A percentile compares a stretch with the other conserved stretches of the same genome.
These are phyloP conservation scores for Mrakiaceae sp. DNA, from an alignment of 1,284 basidiomycete genomes.

Conservation along the genomic window DNA sequence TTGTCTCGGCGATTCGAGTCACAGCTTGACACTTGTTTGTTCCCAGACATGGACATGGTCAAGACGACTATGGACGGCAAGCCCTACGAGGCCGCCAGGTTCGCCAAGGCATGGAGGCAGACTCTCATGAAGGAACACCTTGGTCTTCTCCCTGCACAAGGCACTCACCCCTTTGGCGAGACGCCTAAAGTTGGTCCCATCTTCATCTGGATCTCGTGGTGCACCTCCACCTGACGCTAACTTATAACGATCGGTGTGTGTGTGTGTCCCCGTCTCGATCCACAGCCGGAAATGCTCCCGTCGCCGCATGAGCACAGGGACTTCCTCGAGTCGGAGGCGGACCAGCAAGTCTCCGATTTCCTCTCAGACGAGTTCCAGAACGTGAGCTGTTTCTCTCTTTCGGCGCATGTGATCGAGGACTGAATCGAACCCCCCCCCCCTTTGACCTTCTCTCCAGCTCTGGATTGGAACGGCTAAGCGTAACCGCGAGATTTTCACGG, in stretches of 20 bases:
- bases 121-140: constrained; percentile 20
- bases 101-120: constrained; percentile 16
- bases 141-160: constrained; percentile 21
- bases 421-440: not conserved
- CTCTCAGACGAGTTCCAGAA: constrained; percentile 46
- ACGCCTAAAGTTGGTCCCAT: constrained; percentile 4
- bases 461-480: constrained; percentile 61
- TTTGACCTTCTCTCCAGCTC: constrained; percentile 33
- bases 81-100: constrained; percentile 33
- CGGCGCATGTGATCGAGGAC: not conserved
- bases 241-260: no score
- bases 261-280: constrained; percentile 36
- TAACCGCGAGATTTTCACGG: constrained; percentile 70
- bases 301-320: constrained; percentile 46
- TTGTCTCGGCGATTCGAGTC: not conserved
- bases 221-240: constrained; percentile 23
- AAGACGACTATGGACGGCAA: constrained; percentile 66
- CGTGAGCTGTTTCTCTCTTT: constrained; percentile 20
- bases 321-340: constrained; percentile 40
- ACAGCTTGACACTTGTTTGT: constrained; percentile 38
- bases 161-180: constrained; percentile 15
- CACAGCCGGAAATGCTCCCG: constrained; percentile 57
- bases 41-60: constrained; percentile 53
- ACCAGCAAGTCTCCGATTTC: constrained; percentile 66
- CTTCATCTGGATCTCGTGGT: constrained; percentile 6